phyloP scores from a whole-genome alignment of 2,329 filamentous ascomycete genomes.

The Exophiala phaeomuriformis region DNA sequence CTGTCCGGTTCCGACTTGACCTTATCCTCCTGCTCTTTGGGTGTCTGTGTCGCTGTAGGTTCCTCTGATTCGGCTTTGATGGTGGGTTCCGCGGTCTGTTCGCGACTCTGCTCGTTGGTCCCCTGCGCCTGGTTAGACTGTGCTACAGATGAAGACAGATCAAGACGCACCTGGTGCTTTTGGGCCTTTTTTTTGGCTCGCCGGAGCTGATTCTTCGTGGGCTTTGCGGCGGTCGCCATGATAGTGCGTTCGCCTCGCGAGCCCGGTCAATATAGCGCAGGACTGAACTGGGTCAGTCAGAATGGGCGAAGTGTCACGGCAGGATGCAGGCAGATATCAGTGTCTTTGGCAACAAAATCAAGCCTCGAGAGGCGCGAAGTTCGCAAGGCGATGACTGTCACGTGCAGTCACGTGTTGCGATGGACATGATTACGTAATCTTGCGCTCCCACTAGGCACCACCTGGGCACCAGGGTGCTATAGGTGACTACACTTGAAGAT shows the following conservation, averaged over 20 bases:
- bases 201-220: constrained; percentile 89
- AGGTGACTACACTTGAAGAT: no score
- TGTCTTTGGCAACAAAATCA: no score
- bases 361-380: no score
- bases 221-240: constrained; percentile 47
- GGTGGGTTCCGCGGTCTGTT: constrained; percentile 15
- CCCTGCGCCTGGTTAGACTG: constrained; percentile 13
- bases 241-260: neutral
- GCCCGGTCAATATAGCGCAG: no score
- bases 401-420: no score
- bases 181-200: constrained; percentile 91
- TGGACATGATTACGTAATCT: no score
- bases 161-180: constrained; percentile 55
- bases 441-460: no score
- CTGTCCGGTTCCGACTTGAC: constrained; percentile 19
- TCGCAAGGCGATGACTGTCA: no score
- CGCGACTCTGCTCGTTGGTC: constrained; percentile 1
- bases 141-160: neutral
- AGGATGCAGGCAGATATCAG: no score
- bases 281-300: no score
- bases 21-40: constrained; percentile 10
- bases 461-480: no score
- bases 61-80: constrained; percentile 3
- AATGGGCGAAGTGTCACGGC: no score
- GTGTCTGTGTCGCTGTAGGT: neutral